Conservation (phyloP, 768 basidiomycete genomes). For the Boletus reticuloceps region DNA sequence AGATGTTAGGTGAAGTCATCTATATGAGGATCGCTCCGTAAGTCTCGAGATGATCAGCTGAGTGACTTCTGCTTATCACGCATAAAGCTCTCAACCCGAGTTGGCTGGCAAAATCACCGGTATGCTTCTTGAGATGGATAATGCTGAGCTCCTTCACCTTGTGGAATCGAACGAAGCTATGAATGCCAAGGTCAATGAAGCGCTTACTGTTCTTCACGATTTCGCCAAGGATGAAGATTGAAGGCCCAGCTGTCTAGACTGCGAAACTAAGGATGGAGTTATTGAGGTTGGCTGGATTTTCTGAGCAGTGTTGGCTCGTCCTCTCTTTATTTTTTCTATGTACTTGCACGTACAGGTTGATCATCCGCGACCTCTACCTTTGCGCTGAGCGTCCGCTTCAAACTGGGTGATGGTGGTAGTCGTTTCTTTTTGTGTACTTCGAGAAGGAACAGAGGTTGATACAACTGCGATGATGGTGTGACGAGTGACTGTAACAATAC, state of each 20-base stretch:
- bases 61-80: conserved; percentile 6
- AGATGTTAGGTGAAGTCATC: conserved; percentile 96
- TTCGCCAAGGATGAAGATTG: conserved; percentile 53
- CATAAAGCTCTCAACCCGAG: conserved; percentile 74
- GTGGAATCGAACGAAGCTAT: conserved; percentile 81
- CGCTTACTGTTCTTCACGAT: conserved; percentile 83
- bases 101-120: conserved; percentile 98
- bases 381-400: conserved; percentile 34
- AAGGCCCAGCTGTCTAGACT: conserved; percentile 10
- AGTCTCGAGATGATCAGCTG: conserved; percentile 28
- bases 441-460: conserved; percentile 57
- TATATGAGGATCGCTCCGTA: conserved; percentile 88
- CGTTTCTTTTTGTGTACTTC: conserved; percentile 51
- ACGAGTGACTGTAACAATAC: no score
- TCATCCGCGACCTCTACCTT: conserved; percentile 39
- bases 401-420: conserved; percentile 49
- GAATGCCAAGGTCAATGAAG: conserved; percentile 89
- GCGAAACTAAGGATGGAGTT: neutral
- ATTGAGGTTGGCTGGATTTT: conserved; percentile 19
- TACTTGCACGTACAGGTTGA: conserved; percentile 34
- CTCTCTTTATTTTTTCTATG: conserved; percentile 41
- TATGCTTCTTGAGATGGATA: conserved; percentile 99
- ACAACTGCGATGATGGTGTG: conserved; percentile 37
- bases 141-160: conserved; percentile 85
- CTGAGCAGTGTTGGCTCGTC: conserved; percentile 48